These are phyloP conservation scores for Podospora tetraspora DNA, from an alignment of 495 filamentous ascomycete species.

Conservation along the genomic window DNA sequence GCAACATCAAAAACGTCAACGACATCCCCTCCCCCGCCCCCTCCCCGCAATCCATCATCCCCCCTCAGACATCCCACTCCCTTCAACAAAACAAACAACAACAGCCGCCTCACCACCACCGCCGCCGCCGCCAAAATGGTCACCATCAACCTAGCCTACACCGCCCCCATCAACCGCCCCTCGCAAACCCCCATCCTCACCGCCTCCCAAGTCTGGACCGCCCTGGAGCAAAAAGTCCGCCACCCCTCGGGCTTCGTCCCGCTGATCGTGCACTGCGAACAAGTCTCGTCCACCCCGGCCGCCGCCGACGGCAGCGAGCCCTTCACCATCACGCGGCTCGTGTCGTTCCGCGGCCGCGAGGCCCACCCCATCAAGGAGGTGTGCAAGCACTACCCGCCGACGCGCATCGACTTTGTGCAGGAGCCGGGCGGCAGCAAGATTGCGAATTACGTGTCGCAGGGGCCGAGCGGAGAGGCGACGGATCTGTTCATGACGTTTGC, in stretches of 20 bases:
- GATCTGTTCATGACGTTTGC: slow-evolving; percentile 36
- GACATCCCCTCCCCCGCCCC: neutral
- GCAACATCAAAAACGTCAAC: neutral
- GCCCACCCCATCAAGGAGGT: slow-evolving; percentile 18
- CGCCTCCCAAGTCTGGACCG: slow-evolving; percentile 36
- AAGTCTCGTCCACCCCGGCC: slow-evolving; percentile 19
- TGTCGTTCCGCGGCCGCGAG: slow-evolving; percentile 26
- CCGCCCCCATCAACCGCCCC: slow-evolving; percentile 37
- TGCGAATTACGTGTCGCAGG: slow-evolving; percentile 31
- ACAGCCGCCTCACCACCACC: neutral
- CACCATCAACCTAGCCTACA: slow-evolving; percentile 38
- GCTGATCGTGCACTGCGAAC: slow-evolving; percentile 32
- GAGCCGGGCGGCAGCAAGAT: slow-evolving; percentile 37
- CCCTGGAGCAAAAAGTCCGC: slow-evolving; percentile 37
- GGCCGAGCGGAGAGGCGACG: slow-evolving; percentile 22
- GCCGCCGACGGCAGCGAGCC: slow-evolving; percentile 12
- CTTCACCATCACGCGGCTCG: slow-evolving; percentile 26
- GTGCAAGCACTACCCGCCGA: slow-evolving; percentile 29
- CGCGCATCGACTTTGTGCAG: slow-evolving; percentile 35
- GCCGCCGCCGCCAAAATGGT: slow-evolving; percentile 25
- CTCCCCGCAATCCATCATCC: neutral
- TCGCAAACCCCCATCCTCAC: slow-evolving; percentile 28
- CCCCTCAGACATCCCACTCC: no score
- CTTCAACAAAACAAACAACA: no score
- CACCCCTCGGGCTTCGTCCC: slow-evolving; percentile 38